These are phyloP conservation scores for Neofusicoccum parvum DNA, from an alignment of 2,329 filamentous ascomycete species.

Conservation along the genomic window DNA sequence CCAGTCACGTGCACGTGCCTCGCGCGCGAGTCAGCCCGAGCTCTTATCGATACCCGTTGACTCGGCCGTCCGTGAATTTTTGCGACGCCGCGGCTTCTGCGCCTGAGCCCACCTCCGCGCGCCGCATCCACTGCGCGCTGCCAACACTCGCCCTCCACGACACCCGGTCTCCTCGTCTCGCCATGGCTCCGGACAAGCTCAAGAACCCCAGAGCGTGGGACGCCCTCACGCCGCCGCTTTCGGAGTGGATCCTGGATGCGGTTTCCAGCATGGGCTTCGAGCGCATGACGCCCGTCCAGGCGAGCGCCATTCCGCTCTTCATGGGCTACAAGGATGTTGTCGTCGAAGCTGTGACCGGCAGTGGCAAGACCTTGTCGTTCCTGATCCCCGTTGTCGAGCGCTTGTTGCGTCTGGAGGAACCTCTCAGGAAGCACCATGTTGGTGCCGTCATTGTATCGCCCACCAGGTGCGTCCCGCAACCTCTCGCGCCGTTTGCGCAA, in stretches of 20 bases:
- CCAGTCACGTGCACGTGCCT: constrained; percentile 3
- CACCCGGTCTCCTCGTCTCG: neutral
- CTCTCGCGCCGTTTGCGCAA: neutral
- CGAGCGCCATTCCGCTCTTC: constrained; percentile 85
- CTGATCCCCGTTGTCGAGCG: constrained; percentile 82
- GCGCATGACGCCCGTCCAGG: constrained; percentile 93
- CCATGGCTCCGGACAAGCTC: constrained; percentile 39
- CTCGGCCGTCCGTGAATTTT: constrained; percentile 16
- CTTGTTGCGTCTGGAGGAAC: constrained; percentile 75
- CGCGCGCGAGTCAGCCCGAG: neutral
- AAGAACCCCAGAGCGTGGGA: constrained; percentile 58
- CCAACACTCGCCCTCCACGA: neutral
- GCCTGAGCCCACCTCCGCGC: neutral
- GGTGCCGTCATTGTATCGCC: constrained; percentile 90
- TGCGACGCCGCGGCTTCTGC: neutral
- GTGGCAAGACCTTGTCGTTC: constrained; percentile 87
- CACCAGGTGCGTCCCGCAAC: constrained; percentile 54
- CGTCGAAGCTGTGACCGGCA: constrained; percentile 89
- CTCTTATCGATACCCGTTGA: constrained; percentile 11
- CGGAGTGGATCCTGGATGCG: constrained; percentile 84
- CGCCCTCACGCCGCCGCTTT: constrained; percentile 68
- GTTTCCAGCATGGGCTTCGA: constrained; percentile 81
- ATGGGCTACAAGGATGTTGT: constrained; percentile 90
- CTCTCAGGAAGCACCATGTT: constrained; percentile 86
- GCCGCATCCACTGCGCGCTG: constrained; percentile 1